Base-by-base conservation (phyloP, 140 eudicot species). In the Cichorium intybus region DNA sequence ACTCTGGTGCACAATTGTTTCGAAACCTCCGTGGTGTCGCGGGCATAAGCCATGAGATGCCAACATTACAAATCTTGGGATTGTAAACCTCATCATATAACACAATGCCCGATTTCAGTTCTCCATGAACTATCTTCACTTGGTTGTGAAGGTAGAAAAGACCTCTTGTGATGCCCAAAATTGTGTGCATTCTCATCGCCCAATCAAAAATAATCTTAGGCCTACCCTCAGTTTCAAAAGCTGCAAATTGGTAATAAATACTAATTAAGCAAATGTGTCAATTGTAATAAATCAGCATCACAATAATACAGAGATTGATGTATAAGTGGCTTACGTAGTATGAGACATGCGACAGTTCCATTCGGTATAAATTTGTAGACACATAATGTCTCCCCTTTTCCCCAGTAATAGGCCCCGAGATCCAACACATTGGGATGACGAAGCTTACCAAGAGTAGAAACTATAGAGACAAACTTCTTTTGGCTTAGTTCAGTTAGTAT, bases 311-410 rank as follows among this genome's bases (percentile, higher is more conserved):
- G 7, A 5, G 24, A 14, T 17, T 7, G 16, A 2, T 50, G 7
- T 10, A 28, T 12, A 2, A 9, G 2, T n/a, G n/a, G 6, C 76
- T 56, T 69, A 81, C 87, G 78, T 48, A 77, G 87, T 10, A 81
- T 78, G 64, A 73, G 77, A 10, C 83, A 68, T 15, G 87, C 68
- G 16, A 81, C 80, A 49, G 83, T 81, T 22, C 87, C 87, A 43
- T 73, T 77, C 24, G 83, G 43, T 80, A 81, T 50, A 41, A 73
- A 77, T 69, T 81, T 83, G 39, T 62, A 81, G 35, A 77, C 80
- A 7, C 77, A 79, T 14, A 81, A 74, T 75, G 77, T 81, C 75
- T 81, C 87, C 7, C 83, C 87, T 64, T 69, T 80, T 14, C 83
- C 80, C 60, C 77, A 17, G 63, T 81, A 81, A 72, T 73, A 81